Evolutionary conservation across 345 rosid species (phyloP), one percentile per base, ranked within the genome.

Genomic region (Camelina sativa): DNA sequence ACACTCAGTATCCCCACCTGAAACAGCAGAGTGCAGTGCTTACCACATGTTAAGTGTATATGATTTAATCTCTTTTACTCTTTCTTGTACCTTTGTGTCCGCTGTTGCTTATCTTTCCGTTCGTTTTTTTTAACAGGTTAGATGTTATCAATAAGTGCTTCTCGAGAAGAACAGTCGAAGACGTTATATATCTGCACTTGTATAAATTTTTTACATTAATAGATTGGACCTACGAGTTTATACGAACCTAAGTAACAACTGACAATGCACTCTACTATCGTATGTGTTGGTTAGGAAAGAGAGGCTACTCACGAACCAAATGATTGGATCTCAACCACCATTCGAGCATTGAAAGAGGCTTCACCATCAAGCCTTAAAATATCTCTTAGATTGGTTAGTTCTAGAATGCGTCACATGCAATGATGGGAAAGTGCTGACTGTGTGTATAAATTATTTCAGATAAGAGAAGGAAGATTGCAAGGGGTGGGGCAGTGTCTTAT

Each of bases 101-200:
- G 3, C 0, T 62, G 51, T 53, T 53, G 62, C 52, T 70, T 55
- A 63, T 13, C 51, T 72, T 76, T 63, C 55, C 32, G 38, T 89
- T 89, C 72, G 92, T 91, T 75, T 37, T 11, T 75, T 51, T 40
- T 28, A 82, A 63, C 86, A 93, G 98, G 82, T 81, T 87, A 79
- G 91, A 84, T 85, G 80, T 89, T 47, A 88, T 93, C 37, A 83
- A 87, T 52, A 83, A 82, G 73, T 91, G 98, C 80, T 93, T 91
- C 80, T 87, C 90, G 7, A 76, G 61, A 71, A 88, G 80, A 80
- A 91, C 93, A 4, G 84, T 87, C 46, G 92, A 93, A 76, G 92
- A 86, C 12, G 91, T 93, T 71, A 72, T 71, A 72, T 93, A 79
- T 79, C 82, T 79, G 84, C 98, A 66, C 92, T 88, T 69, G 97